Evolutionary conservation across 1,284 basidiomycete species (phyloP), one percentile per base, ranked within the genome.

Genomic region (Peniophora sp.): DNA sequence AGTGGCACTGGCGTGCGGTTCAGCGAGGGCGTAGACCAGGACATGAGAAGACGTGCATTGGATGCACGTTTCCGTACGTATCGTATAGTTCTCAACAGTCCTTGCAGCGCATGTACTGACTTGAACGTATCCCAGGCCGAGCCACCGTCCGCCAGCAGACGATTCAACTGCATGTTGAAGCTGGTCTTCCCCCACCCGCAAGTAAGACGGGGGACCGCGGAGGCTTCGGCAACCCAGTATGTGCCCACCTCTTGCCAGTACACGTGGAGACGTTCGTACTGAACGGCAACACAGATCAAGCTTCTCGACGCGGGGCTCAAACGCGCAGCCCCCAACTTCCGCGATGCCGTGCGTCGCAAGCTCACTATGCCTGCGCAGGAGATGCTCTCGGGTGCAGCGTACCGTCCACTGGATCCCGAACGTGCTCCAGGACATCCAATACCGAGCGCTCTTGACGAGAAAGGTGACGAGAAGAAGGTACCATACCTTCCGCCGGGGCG

Each of bases 401-500:
- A 6, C n/a, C n/a, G 38, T 41, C n/a, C 38, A 8, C 38, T 17
- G 5, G n/a, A 17, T 16, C 38, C 38, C n/a, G 16, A 17, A 16
- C 16, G 19, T 16, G 38, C n/a, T 6, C n/a, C 38, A 41, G 8
- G 19, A 6, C 38, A 8, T 6, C n/a, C 38, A 12, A 32, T 32
- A n/a, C n/a, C n/a, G n/a, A n/a, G n/a, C n/a, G n/a, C n/a, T n/a
- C n/a, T n/a, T n/a, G 27, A 32, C 6, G 12, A 32, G 27, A 32
- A 32, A 12, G 62, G 68, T 16, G 77, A 73, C 25, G 69, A 70
- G 17, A 79, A 73, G 54, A 63, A 72, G 0, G 92, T 90, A 2
- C 77, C 89, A 1, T 98, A 97, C 64, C 86, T 97, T 52, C 79
- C 85, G 1, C 27, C 27, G 6, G 27, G 27, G 12, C 97, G 97